phyloP scores from a whole-genome alignment of 495 filamentous ascomycete genomes.

The Glarea lozoyensis region DNA sequence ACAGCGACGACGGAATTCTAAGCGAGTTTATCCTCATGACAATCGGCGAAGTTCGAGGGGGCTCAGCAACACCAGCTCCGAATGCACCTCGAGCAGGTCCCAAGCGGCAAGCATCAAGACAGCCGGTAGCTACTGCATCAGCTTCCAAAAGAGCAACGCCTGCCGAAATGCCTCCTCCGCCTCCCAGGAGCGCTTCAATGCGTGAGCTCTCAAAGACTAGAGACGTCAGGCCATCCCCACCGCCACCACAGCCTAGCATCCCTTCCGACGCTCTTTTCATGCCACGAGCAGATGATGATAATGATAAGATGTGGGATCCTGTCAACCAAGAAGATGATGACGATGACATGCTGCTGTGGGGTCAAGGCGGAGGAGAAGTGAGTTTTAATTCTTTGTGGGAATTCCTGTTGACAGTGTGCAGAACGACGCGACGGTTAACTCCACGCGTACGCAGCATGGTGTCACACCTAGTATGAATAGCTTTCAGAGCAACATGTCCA shows the following conservation, averaged over 20 bases:
- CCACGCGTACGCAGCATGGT: too few relatives aligned
- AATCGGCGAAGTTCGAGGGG: slow-evolving; percentile 55
- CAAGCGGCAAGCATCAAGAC: slow-evolving; percentile 19
- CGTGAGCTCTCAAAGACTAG: slow-evolving; percentile 6
- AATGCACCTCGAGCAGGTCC: slow-evolving; percentile 10
- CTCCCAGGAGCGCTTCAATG: slow-evolving; percentile 7
- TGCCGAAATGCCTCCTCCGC: slow-evolving; percentile 16
- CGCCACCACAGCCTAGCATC: slow-evolving; percentile 51
- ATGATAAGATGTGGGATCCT: slow-evolving; percentile 77
- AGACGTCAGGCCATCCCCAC: slow-evolving; percentile 28
- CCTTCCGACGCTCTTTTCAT: slow-evolving; percentile 72
- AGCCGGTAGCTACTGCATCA: slow-evolving; percentile 15
- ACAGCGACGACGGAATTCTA: slow-evolving; percentile 61
- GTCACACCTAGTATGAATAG: too few relatives aligned
- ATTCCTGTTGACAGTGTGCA: too few relatives aligned
- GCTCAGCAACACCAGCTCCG: slow-evolving; percentile 29
- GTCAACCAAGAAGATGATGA: slow-evolving; percentile 58
- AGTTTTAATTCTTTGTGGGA: slow-evolving; percentile 16
- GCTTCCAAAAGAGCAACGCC: slow-evolving; percentile 12
- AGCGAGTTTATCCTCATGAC: slow-evolving; percentile 95
- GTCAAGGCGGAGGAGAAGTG: slow-evolving; percentile 54
- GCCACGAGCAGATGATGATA: slow-evolving; percentile 63
- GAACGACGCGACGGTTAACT: slow-evolving; percentile 23
- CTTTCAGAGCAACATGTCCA: too few relatives aligned
- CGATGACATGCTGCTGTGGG: slow-evolving; percentile 67